These are phyloP conservation scores for Leptographium galeiforme DNA, from an alignment of 2,329 filamentous ascomycete species.

Conservation along the genomic window DNA sequence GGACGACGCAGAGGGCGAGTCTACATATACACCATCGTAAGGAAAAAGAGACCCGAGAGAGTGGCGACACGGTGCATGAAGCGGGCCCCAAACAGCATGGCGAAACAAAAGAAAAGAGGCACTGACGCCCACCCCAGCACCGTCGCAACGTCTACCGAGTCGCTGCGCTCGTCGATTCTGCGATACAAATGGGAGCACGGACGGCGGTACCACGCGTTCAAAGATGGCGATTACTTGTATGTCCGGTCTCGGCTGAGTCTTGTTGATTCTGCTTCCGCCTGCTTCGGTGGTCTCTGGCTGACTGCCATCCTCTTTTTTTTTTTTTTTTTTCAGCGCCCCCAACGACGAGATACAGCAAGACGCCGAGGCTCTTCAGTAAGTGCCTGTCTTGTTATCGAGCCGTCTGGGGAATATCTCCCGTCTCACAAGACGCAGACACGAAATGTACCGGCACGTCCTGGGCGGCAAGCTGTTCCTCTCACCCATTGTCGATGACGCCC, in stretches of 20 bases:
- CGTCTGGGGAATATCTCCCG: background rate
- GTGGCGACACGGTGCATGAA: too few species aligned
- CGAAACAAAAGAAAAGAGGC: too few species aligned
- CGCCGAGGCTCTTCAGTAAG: conserved; percentile 31
- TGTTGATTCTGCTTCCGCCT: too few species aligned
- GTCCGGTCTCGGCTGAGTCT: background rate
- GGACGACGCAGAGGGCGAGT: too few species aligned
- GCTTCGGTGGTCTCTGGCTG: too few species aligned
- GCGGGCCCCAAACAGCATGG: too few species aligned
- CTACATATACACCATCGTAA: too few species aligned
- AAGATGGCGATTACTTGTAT: conserved; percentile 6
- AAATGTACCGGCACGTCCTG: conserved; percentile 26
- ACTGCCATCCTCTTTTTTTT: too few species aligned
- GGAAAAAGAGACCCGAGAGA: too few species aligned
- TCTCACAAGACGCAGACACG: background rate
- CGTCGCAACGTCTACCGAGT: background rate
- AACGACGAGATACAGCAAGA: conserved; percentile 16
- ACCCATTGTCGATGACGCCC: conserved; percentile 18
- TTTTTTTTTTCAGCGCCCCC: too few species aligned
- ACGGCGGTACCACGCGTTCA: conserved; percentile 6
- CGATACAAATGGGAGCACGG: conserved; percentile 8
- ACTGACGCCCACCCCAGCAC: background rate
- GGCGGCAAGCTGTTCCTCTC: conserved; percentile 26
- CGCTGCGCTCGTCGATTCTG: conserved; percentile 6
- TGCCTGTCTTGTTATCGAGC: too few species aligned